These are phyloP conservation scores for Neofusicoccum cordaticola DNA, from an alignment of 2,329 filamentous ascomycete species.

Conservation along the genomic window DNA sequence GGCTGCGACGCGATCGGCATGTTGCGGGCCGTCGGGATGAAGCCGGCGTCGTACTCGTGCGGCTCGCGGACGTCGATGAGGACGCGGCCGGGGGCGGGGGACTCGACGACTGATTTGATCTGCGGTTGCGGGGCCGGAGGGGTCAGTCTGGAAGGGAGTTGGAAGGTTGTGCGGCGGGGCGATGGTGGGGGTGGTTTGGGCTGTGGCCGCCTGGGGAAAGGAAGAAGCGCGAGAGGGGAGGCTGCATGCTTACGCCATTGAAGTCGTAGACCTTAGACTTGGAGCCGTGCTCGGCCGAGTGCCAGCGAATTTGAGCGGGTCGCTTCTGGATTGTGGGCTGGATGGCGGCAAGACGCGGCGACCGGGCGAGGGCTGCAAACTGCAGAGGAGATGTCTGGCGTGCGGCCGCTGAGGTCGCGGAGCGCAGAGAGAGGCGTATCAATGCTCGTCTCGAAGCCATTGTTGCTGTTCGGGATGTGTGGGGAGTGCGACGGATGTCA, in stretches of 20 bases:
- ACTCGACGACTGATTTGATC: not conserved
- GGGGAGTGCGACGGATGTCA: not conserved
- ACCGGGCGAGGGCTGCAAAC: not conserved
- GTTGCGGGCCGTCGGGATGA: conserved; percentile 78
- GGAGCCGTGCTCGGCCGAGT: conserved; percentile 10
- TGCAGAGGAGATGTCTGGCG: not conserved
- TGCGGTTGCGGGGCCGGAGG: not conserved
- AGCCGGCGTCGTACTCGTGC: conserved; percentile 61
- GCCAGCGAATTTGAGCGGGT: not conserved
- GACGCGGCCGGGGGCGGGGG: not conserved
- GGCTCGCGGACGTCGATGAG: conserved; percentile 67
- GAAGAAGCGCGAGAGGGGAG: not conserved
- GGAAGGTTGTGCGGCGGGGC: not conserved
- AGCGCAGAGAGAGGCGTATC: not conserved
- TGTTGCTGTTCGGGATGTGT: not conserved
- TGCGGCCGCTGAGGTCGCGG: not conserved
- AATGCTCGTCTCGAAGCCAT: conserved; percentile 10
- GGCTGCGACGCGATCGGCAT: conserved; percentile 75
- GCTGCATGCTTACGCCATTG: not conserved
- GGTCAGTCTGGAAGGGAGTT: not conserved
- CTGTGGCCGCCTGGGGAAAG: not conserved
- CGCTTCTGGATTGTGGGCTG: not conserved
- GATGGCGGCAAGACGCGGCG: not conserved
- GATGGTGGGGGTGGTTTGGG: not conserved
- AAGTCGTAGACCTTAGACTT: conserved; percentile 14